Base-by-base conservation (phyloP, 2,329 filamentous ascomycete genomes). In the Emericellopsis cladophorae region DNA sequence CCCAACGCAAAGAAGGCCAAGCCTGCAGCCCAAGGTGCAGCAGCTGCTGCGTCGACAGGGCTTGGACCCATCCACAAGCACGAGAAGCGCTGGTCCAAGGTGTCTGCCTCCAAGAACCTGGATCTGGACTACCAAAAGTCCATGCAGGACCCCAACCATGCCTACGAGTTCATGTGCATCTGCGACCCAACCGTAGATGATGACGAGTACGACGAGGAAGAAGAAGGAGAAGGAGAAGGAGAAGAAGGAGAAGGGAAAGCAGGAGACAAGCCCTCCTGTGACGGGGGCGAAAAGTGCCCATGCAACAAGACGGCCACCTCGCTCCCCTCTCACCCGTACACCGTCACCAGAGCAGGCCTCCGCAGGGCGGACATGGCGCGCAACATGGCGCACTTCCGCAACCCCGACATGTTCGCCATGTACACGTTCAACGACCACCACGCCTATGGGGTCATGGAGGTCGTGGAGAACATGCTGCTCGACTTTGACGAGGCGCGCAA, bases 61-160 rank as follows among this genome's bases (percentile, higher is more conserved):
- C 32, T 12, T n/a, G 3, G 8, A 22, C 6, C n/a, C 23, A 21
- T 31, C 5, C 21, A 18, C 21, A 21, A 22, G 15, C 29, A 39
- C 14, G 8, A 35, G 29, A 45, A 46, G 15, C 54, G 54, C 39
- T 62, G 58, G 57, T 45, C 56, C 3, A 43, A 39, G 7, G 48
- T 59, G 10, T 63, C 59, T 6, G 58, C 42, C 22, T 61, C 61
- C 5, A 54, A 49, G 26, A 62, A 62, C 42, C 48, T 52, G 14
- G 58, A 60, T 23, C 41, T 40, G 5, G 45, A 51, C 14, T 59
- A 58, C 40, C 49, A 52, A 38, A 46, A 39, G 1, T 42, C 36
- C 5, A 52, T 48, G 40, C 46, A 51, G 36, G 47, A 58, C 31
- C 45, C 51, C 10, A 41, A 49, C 14, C 48, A 50, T 42, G 51